These are phyloP conservation scores for Epichloe sylvatica DNA, from an alignment of 2,329 filamentous ascomycete species.

Conservation along the genomic window DNA sequence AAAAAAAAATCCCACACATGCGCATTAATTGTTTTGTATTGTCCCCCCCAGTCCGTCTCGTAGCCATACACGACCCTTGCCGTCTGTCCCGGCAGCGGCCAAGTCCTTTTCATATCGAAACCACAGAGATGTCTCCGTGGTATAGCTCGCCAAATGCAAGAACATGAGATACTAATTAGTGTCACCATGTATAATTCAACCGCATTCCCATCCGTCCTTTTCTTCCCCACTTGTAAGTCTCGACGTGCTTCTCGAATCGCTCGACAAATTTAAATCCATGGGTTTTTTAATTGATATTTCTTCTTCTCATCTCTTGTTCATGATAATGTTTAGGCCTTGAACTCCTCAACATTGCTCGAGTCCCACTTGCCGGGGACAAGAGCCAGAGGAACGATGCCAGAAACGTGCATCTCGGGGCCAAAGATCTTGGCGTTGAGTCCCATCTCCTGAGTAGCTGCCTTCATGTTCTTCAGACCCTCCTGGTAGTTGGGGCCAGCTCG, in stretches of 20 bases:
- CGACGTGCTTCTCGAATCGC: not conserved
- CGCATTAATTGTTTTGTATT: no score
- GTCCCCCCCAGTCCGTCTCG: not conserved
- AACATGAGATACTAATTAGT: slow-evolving; percentile 13
- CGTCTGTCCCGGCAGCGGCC: slow-evolving; percentile 3
- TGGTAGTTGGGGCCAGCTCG: slow-evolving; percentile 92
- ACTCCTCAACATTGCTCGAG: slow-evolving; percentile 47
- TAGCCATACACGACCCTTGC: slow-evolving; percentile 4
- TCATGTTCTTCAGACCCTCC: slow-evolving; percentile 99
- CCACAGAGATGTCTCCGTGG: slow-evolving; percentile 9
- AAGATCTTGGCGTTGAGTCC: slow-evolving; percentile 57
- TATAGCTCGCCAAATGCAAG: slow-evolving; percentile 24
- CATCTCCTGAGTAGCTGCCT: slow-evolving; percentile 85
- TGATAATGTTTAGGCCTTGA: slow-evolving; percentile 32
- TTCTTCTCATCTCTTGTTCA: not conserved
- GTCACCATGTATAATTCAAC: slow-evolving; percentile 9
- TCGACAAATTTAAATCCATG: not conserved
- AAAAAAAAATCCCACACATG: no score
- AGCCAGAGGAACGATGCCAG: slow-evolving; percentile 87
- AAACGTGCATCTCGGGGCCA: slow-evolving; percentile 83
- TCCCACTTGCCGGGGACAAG: slow-evolving; percentile 54
- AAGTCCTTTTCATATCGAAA: not conserved
- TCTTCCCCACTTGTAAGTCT: not conserved
- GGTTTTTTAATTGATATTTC: not conserved
- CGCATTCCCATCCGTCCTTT: not conserved